phyloP scores from a whole-genome alignment of 768 basidiomycete genomes.

The Boletus subparvulus region DNA sequence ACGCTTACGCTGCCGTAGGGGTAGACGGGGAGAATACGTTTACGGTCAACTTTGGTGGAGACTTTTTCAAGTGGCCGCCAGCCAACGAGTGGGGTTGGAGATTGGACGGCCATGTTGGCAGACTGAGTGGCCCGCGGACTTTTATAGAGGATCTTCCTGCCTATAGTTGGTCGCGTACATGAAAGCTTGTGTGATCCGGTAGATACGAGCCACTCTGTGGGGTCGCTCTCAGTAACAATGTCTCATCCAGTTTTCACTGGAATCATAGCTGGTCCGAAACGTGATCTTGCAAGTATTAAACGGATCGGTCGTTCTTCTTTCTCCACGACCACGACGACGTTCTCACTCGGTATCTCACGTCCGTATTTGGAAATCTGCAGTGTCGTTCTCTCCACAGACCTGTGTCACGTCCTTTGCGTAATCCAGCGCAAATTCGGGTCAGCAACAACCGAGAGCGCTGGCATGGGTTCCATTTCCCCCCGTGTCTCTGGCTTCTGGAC shows the following conservation, averaged over 20 bases:
- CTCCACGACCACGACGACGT: no score
- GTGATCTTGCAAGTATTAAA: background rate
- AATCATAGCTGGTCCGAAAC: slow-evolving; percentile 5
- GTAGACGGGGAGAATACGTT: slow-evolving; percentile 44
- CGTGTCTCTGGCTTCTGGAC: slow-evolving; percentile 53
- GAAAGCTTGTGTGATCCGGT: no score
- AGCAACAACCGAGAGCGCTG: no score
- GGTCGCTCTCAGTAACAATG: no score
- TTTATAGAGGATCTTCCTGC: slow-evolving; percentile 44
- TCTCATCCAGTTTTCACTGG: no score
- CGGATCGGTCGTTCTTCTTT: no score
- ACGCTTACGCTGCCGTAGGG: slow-evolving; percentile 67
- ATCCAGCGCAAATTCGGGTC: slow-evolving; percentile 5
- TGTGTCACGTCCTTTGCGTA: slow-evolving; percentile 14
- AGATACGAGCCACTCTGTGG: no score
- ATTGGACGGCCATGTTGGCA: slow-evolving; percentile 61
- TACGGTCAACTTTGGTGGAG: slow-evolving; percentile 62
- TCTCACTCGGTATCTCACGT: no score
- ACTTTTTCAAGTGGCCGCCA: slow-evolving; percentile 58
- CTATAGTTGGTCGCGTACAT: slow-evolving; percentile 1
- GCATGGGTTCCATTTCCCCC: slow-evolving; percentile 44
- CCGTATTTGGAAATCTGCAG: background rate
- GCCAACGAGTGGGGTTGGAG: slow-evolving; percentile 68
- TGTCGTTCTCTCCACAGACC: background rate
- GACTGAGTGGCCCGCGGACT: slow-evolving; percentile 28